Percentiles rank a stretch among this genome's conserved stretches.
These are phyloP conservation scores for Botrytis hyacinthi DNA, from an alignment of 2,329 filamentous ascomycete species.

Conservation along the genomic window DNA sequence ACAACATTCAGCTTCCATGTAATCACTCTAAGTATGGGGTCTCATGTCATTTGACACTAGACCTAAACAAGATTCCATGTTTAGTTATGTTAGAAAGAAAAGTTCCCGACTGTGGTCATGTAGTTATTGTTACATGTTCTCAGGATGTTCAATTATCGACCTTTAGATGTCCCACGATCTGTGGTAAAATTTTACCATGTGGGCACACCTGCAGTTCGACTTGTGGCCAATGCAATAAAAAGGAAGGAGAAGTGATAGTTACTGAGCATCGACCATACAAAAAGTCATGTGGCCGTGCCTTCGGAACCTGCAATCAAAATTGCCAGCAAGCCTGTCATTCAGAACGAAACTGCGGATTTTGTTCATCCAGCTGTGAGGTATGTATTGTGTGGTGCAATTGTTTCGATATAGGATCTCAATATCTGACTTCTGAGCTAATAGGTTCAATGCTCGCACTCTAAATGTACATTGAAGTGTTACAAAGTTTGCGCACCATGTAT, in stretches of 20 bases:
- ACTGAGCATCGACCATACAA: conserved; percentile 49
- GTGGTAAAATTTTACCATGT: conserved; percentile 49
- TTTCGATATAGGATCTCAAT: background rate
- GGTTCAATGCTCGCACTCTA: conserved; percentile 56
- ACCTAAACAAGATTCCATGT: conserved; percentile 50
- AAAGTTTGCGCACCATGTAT: conserved; percentile 63
- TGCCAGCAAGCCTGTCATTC: conserved; percentile 55
- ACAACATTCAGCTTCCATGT: conserved; percentile 40
- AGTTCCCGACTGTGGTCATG: conserved; percentile 57
- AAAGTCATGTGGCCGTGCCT: conserved; percentile 50
- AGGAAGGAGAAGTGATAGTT: conserved; percentile 35
- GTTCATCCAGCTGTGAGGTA: conserved; percentile 51
- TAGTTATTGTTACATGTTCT: conserved; percentile 49
- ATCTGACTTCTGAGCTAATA: conserved; percentile 42
- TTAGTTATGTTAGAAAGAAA: conserved; percentile 44
- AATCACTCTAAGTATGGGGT: conserved; percentile 42
- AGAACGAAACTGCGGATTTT: conserved; percentile 47
- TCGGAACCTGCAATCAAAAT: conserved; percentile 54
- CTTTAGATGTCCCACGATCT: conserved; percentile 51
- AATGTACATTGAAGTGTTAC: conserved; percentile 53
- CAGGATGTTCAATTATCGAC: conserved; percentile 41
- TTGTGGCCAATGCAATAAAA: conserved; percentile 51
- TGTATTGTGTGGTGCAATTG: background rate
- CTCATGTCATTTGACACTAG: conserved; percentile 45
- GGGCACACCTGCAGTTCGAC: conserved; percentile 54